A percentile compares a stretch with the other conserved stretches of the same genome.
phyloP scores from a whole-genome alignment of 2,329 filamentous ascomycete genomes.

The Aspergillus fumigatus region DNA sequence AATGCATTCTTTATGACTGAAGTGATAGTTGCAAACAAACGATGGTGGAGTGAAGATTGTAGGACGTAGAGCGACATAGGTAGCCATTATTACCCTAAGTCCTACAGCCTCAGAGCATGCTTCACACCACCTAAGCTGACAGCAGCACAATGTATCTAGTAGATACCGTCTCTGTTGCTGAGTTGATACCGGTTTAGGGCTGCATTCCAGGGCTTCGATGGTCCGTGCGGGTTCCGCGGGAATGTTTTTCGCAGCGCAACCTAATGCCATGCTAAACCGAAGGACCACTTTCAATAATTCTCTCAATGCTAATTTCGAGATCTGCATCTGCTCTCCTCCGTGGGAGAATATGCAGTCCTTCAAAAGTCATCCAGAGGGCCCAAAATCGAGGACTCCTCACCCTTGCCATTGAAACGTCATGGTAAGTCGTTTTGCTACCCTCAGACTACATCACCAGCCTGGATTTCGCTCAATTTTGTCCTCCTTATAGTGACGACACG shows the following conservation, averaged over 20 bases:
- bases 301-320: conserved; percentile 24
- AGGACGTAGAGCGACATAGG: neutral
- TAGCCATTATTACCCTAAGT: neutral
- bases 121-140: neutral
- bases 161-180: neutral
- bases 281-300: neutral
- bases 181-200: conserved; percentile 14
- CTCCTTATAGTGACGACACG: conserved; percentile 69
- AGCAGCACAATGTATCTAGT: neutral
- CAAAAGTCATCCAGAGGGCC: conserved; percentile 1
- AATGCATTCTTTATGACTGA: conserved; percentile 2
- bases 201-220: conserved; percentile 21
- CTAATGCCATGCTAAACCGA: neutral
- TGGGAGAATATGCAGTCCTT: conserved; percentile 10
- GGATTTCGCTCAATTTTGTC: conserved; percentile 2
- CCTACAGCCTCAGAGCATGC: neutral
- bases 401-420: conserved; percentile 46
- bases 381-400: conserved; percentile 35
- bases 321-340: conserved; percentile 15
- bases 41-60: conserved; percentile 1
- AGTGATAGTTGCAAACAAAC: conserved; percentile 7
- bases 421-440: conserved; percentile 22
- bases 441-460: neutral
- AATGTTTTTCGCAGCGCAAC: conserved; percentile 16
- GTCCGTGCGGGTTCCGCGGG: conserved; percentile 25